Evolutionary conservation across 2,329 filamentous ascomycete species (phyloP).

Genomic region (Coniochaeta pulveracea): DNA sequence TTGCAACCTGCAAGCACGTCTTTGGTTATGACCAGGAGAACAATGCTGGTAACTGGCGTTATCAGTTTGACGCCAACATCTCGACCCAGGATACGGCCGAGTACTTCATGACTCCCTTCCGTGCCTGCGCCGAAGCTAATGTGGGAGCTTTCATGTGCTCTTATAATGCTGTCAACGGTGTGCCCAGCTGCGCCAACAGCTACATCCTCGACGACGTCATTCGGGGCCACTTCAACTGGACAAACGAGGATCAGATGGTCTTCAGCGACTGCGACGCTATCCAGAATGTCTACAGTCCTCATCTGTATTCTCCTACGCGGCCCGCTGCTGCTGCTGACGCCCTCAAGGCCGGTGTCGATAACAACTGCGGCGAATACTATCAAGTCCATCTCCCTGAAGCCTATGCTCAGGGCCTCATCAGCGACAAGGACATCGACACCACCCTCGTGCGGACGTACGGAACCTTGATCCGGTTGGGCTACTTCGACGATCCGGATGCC

Average conservation of each 20-base stretch:
- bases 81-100: constrained; percentile 50
- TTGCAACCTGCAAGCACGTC: constrained; percentile 45
- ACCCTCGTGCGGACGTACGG: constrained; percentile 40
- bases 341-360: constrained; percentile 11
- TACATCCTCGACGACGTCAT: constrained; percentile 53
- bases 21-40: constrained; percentile 45
- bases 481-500: constrained; percentile 38
- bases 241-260: constrained; percentile 12
- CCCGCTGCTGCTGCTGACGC: constrained; percentile 10
- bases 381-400: constrained; percentile 10
- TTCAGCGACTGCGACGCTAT: constrained; percentile 16
- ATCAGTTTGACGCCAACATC: constrained; percentile 39
- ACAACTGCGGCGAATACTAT: constrained; percentile 12
- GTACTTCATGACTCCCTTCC: constrained; percentile 57
- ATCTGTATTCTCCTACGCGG: constrained; percentile 11
- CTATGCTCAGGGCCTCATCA: constrained; percentile 24
- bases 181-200: constrained; percentile 28
- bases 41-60: constrained; percentile 12
- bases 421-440: constrained; percentile 31
- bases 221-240: constrained; percentile 23
- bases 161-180: constrained; percentile 55
- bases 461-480: constrained; percentile 42
- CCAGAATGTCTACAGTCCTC: constrained; percentile 13
- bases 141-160: constrained; percentile 50
- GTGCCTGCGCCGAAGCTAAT: constrained; percentile 47